A percentile compares a stretch with the other conserved stretches of the same genome.
Evolutionary conservation across 306 rosid genomes (phyloP).

Genomic region (Citrullus colocynthis): DNA sequence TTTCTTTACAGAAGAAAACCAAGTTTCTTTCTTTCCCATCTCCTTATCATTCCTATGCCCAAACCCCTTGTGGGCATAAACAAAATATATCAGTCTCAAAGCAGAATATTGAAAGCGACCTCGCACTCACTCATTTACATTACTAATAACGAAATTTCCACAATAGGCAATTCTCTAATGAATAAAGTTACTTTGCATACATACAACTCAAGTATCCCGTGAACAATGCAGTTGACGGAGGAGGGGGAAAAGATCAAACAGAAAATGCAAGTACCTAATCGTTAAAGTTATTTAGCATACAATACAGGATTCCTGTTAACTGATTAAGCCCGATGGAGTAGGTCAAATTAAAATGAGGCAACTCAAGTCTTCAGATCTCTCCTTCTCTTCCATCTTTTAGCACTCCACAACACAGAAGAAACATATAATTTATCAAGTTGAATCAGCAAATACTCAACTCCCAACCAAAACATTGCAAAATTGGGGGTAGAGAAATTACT

Average conservation of each 20-base stretch:
- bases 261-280: neutral
- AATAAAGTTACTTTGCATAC: neutral
- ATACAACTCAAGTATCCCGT: neutral
- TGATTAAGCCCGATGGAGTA: constrained; percentile 1
- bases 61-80: constrained; percentile 17
- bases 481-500: neutral
- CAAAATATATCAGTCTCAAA: neutral
- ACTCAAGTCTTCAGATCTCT: neutral
- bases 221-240: neutral
- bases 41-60: constrained; percentile 55
- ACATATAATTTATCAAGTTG: neutral
- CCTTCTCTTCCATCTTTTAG: neutral
- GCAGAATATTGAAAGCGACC: neutral
- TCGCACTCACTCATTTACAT: neutral
- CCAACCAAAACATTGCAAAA: neutral
- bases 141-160: neutral
- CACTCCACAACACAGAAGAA: neutral
- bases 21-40: constrained; percentile 92
- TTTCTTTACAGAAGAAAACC: constrained; percentile 92
- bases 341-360: neutral
- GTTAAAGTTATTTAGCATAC: neutral
- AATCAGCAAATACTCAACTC: neutral
- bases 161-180: neutral
- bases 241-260: neutral
- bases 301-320: neutral